Percentiles rank a stretch among this genome's conserved stretches.
Conservation (phyloP, 2,329 filamentous ascomycete species). For the Alternaria alternata region DNA sequence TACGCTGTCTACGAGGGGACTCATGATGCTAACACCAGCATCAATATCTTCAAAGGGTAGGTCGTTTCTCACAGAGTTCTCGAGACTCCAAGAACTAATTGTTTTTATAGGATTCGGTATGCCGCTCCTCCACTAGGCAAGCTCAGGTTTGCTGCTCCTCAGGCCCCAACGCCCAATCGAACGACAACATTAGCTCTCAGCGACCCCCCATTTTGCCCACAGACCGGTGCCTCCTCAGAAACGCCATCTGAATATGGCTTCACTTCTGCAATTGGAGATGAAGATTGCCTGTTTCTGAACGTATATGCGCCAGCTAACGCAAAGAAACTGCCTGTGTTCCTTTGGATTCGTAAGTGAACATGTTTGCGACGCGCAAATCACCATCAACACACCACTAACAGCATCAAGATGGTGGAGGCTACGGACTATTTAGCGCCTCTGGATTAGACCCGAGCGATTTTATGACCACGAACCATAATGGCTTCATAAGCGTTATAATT, state of each 20-base stretch:
- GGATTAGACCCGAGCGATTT: conserved; percentile 44
- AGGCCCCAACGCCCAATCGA: conserved; percentile 54
- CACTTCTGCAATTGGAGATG: conserved; percentile 41
- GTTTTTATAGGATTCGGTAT: conserved; percentile 52
- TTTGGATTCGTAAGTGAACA: conserved; percentile 59
- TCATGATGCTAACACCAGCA: conserved; percentile 31
- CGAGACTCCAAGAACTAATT: not conserved
- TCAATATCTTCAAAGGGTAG: conserved; percentile 47
- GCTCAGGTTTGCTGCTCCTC: conserved; percentile 61
- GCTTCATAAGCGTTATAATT: conserved; percentile 66
- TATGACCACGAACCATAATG: conserved; percentile 53
- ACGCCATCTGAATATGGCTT: conserved; percentile 43
- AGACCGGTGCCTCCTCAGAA: conserved; percentile 39
- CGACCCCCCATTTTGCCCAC: conserved; percentile 51
- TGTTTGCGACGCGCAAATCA: not conserved
- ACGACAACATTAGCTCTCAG: conserved; percentile 53
- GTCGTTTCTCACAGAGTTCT: not conserved
- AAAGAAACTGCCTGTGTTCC: conserved; percentile 62
- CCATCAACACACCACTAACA: conserved; percentile 45
- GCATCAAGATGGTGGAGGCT: conserved; percentile 51
- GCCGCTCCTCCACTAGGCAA: conserved; percentile 61
- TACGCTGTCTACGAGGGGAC: conserved; percentile 43
- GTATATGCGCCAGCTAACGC: conserved; percentile 51
- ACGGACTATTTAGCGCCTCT: conserved; percentile 43
- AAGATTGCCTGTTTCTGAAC: conserved; percentile 55